phyloP scores from a whole-genome alignment of 305 asterid species.

The Ruellia speciosa region DNA sequence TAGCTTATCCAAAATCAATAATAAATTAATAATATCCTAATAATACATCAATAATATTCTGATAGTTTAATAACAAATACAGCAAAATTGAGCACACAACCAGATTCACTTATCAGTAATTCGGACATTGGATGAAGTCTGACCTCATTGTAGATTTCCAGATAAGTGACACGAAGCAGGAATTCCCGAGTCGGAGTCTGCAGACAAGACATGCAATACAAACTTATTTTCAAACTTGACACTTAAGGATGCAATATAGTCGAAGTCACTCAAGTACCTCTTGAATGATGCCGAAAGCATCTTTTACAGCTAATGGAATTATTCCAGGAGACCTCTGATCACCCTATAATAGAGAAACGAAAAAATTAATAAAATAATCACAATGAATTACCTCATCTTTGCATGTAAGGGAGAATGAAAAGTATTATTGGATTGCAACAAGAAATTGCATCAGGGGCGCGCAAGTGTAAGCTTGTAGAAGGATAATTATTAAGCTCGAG shows the following conservation, averaged over 20 bases:
- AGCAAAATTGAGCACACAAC: background rate
- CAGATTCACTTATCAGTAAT: background rate
- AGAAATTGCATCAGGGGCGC: conserved; percentile 14
- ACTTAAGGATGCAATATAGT: conserved; percentile 24
- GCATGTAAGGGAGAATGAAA: conserved; percentile 15
- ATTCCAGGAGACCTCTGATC: conserved; percentile 99
- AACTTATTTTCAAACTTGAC: conserved; percentile 20
- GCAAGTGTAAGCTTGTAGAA: conserved; percentile 8
- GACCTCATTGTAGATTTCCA: conserved; percentile 99
- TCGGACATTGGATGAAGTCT: conserved; percentile 27
- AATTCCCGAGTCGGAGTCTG: conserved; percentile 97
- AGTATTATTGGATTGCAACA: conserved; percentile 14
- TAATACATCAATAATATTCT: no score
- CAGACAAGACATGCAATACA: conserved; percentile 27
- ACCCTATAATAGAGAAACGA: conserved; percentile 46
- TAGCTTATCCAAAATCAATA: no score
- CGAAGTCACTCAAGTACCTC: conserved; percentile 61
- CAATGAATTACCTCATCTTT: conserved; percentile 14
- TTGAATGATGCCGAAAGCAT: conserved; percentile 93
- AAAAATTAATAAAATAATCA: conserved; percentile 8
- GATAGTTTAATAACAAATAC: background rate
- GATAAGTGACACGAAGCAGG: conserved; percentile 91
- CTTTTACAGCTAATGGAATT: conserved; percentile 97
- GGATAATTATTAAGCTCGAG: conserved; percentile 16
- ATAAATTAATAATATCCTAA: no score